These are phyloP conservation scores for Corymbia maculata DNA, from an alignment of 345 rosid species.

Conservation along the genomic window DNA sequence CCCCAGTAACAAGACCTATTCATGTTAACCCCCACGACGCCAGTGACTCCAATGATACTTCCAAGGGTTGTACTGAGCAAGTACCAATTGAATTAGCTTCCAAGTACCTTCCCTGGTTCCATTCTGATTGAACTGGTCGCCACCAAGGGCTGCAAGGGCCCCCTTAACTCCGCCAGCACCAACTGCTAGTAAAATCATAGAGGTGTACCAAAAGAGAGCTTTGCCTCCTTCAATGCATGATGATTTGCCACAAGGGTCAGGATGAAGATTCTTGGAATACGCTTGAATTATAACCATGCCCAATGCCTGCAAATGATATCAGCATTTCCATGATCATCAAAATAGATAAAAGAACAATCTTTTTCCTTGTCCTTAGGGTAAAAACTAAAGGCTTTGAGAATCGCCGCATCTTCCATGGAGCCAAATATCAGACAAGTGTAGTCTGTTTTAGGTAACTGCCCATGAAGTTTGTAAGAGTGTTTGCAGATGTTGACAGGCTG, in stretches of 20 bases:
- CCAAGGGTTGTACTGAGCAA: background rate
- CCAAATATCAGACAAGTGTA: conserved; percentile 11
- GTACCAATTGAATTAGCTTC: conserved; percentile 1
- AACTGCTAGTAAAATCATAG: background rate
- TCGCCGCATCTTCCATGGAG: conserved; percentile 6
- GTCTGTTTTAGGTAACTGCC: conserved; percentile 8
- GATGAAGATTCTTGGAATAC: conserved; percentile 3
- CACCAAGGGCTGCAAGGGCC: conserved; percentile 6
- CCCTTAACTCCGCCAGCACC: conserved; percentile 6
- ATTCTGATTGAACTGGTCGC: conserved; percentile 4
- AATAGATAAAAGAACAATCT: background rate
- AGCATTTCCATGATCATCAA: background rate
- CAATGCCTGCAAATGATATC: background rate
- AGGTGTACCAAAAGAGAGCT: background rate
- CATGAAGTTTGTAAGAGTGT: conserved; percentile 18
- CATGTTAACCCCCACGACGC: conserved; percentile 4
- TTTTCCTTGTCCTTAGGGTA: background rate
- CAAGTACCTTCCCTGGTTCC: background rate
- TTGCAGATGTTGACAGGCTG: conserved; percentile 2
- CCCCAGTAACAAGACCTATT: background rate
- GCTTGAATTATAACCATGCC: conserved; percentile 13
- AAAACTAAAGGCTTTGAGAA: background rate
- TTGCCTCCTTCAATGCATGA: background rate
- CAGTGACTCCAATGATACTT: background rate
- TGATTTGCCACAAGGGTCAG: background rate